Evolutionary conservation across 179 eudicot genomes (phyloP), one percentile per base, ranked within the genome.

Genomic region (Silene noctiflora): DNA sequence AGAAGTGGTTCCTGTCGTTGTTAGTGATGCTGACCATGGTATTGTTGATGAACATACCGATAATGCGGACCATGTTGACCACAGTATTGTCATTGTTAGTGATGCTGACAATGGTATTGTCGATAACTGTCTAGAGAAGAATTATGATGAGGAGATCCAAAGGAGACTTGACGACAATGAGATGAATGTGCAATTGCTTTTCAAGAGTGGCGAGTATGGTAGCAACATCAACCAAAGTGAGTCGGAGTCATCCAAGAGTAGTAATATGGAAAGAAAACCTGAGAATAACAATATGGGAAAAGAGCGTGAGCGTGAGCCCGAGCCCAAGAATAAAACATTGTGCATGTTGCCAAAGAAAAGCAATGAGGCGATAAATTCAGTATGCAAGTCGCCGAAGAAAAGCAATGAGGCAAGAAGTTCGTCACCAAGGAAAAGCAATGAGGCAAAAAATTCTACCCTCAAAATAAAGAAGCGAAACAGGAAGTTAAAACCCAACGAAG

Each of bases 401-500:
- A 42, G 56, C 21, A 20, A 53, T 3, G 73, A 6, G 51, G 59
- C 68, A 64, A 19, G 62, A 12, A 24, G 71, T 61, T 33, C 59
- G 53, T 46, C 53, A 46, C 53, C 53, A 46, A 69, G 27, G 60
- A 39, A 39, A 17, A 42, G 39, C 21, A 20, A 31, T 1, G 73
- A 6, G 51, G 59, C 68, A 59, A 19, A 55, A 12, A 31, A 75
- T 66, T 25, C 51, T 14, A 62, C 39, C 1, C 42, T 31, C 3
- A 12, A 6, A 22, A 76, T 5, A 63, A 75, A 13, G 74, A 81
- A 69, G 64, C 19, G 44, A 42, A 35, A 51, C 17, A 65, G 21
- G 39, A 75, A 75, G 73, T 24, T 61, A 4, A 78, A 53, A 24
- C 51, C 65, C 16, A 58, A 25, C 8, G 83, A 76, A 48, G 61